Evolutionary conservation across 106 monocot genomes (phyloP).

Genomic region (Acorus gramineus): DNA sequence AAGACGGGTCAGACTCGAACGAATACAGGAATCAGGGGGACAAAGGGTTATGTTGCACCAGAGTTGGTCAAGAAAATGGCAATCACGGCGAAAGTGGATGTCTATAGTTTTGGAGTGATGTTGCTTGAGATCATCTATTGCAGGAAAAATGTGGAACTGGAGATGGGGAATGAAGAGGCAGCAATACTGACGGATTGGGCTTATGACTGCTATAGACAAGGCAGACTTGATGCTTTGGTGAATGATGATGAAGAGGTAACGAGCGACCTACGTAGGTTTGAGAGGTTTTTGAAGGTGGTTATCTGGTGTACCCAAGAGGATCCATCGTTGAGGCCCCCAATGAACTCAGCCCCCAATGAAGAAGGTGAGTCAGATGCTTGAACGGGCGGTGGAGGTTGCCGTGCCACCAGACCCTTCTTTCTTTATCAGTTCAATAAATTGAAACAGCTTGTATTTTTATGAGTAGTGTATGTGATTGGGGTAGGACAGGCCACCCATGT

Average conservation of each 20-base stretch:
- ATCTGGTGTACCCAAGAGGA: slow-evolving; percentile 35
- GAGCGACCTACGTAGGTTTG: not conserved
- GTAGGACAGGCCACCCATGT: too few species aligned
- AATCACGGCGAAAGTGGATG: slow-evolving; percentile 36
- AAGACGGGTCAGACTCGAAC: slow-evolving; percentile 5
- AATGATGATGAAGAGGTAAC: slow-evolving; percentile 16
- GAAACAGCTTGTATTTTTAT: too few species aligned
- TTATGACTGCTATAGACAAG: slow-evolving; percentile 11
- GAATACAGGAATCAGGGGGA: slow-evolving; percentile 28
- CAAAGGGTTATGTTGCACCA: slow-evolving; percentile 30
- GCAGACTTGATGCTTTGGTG: slow-evolving; percentile 4
- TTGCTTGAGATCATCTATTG: slow-evolving; percentile 29
- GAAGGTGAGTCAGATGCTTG: slow-evolving; percentile 31
- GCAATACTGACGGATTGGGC: slow-evolving; percentile 9
- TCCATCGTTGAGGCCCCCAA: slow-evolving; percentile 25
- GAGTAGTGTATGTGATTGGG: too few species aligned
- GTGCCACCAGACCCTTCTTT: slow-evolving; percentile 5
- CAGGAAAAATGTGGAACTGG: slow-evolving; percentile 13
- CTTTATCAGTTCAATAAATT: too few species aligned
- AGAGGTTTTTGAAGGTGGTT: slow-evolving; percentile 19
- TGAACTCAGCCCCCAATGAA: slow-evolving; percentile 24
- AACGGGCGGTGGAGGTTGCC: slow-evolving; percentile 11
- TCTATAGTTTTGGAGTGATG: slow-evolving; percentile 43
- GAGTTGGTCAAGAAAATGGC: slow-evolving; percentile 23
- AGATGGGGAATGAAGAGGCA: not conserved